Conservation (phyloP, 805 yeast species). For the Kluyveromyces lactis region DNA sequence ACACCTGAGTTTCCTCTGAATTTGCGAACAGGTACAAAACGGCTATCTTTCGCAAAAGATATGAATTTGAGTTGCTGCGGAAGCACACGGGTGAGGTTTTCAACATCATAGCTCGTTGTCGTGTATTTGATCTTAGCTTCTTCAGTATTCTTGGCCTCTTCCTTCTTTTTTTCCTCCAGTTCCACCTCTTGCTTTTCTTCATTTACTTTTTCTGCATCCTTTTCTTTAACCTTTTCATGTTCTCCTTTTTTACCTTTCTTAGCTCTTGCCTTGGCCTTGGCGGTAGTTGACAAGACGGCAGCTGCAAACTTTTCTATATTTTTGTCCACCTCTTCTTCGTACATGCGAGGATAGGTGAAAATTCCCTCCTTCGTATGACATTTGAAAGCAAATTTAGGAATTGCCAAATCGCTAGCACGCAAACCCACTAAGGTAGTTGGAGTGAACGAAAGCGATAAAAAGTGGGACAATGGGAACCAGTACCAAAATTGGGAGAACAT, state of each 20-base stretch:
- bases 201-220: slow-evolving; percentile 17
- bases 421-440: slow-evolving; percentile 90
- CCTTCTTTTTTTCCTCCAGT: slow-evolving; percentile 17
- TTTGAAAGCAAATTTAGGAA: slow-evolving; percentile 73
- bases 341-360: slow-evolving; percentile 85
- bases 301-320: slow-evolving; percentile 85
- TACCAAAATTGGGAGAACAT: slow-evolving; percentile 93
- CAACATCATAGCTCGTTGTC: slow-evolving; percentile 59
- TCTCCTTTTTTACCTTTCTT: slow-evolving; percentile 49
- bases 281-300: slow-evolving; percentile 91
- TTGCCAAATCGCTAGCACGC: slow-evolving; percentile 64
- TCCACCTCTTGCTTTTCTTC: slow-evolving; percentile 20
- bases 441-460: slow-evolving; percentile 80
- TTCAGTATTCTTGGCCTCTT: slow-evolving; percentile 21
- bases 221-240: slow-evolving; percentile 29
- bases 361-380: slow-evolving; percentile 74
- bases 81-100: slow-evolving; percentile 78
- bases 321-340: slow-evolving; percentile 68
- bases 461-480: slow-evolving; percentile 97
- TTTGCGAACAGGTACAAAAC: slow-evolving; percentile 79
- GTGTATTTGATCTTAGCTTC: slow-evolving; percentile 42
- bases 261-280: slow-evolving; percentile 88
- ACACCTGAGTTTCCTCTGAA: slow-evolving; percentile 63
- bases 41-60: slow-evolving; percentile 62
- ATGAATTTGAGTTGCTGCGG: slow-evolving; percentile 84